These are phyloP conservation scores for Chenopodium formosanum DNA, from an alignment of 148 eudicot species.

Conservation along the genomic window DNA sequence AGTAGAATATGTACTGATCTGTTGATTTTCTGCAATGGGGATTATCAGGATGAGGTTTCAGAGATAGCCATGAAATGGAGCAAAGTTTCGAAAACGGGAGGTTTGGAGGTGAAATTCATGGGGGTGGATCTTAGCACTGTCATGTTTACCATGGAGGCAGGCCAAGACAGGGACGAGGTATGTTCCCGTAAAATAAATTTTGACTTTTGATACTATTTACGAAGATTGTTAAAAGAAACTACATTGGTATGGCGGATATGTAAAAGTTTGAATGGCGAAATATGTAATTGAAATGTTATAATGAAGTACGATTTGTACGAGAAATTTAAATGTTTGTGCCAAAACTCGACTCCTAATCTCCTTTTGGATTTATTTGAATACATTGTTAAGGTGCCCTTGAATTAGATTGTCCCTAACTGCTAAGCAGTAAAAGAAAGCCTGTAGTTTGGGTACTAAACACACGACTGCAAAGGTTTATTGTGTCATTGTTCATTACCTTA, in stretches of 20 bases:
- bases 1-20: background rate
- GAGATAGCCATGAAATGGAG: slow-evolving; percentile 79
- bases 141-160: slow-evolving; percentile 84
- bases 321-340: no score
- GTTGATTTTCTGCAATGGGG: background rate
- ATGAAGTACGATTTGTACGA: no score
- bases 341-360: no score
- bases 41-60: slow-evolving; percentile 63
- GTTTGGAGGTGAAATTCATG: slow-evolving; percentile 64
- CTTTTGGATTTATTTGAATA: no score
- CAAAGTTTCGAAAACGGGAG: slow-evolving; percentile 73
- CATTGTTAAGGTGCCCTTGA: background rate
- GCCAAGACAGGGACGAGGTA: slow-evolving; percentile 81
- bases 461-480: background rate
- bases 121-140: slow-evolving; percentile 74
- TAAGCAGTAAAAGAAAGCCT: background rate
- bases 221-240: background rate
- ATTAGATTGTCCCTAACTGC: background rate
- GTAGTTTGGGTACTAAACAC: background rate
- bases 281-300: no score
- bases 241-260: background rate
- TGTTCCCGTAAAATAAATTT: background rate
- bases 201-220: background rate
- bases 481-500: background rate
- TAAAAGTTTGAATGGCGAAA: background rate